Conservation (phyloP, 192 early-diverging fungal genomes). For the Chytriomyces confervae region DNA sequence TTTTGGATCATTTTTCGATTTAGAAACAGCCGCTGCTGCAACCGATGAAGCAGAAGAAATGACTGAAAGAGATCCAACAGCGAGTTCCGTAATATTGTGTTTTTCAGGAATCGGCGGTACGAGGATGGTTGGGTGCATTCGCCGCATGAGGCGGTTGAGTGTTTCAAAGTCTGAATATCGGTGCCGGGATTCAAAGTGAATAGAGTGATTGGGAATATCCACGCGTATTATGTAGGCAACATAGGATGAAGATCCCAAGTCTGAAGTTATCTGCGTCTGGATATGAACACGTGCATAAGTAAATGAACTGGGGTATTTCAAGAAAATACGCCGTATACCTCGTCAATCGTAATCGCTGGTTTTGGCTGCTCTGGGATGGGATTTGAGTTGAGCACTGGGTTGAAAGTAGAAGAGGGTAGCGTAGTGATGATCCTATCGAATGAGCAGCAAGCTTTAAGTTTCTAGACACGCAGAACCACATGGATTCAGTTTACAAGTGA, state of each 20-base stretch:
- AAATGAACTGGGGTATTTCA: not conserved
- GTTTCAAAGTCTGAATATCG: slow-evolving; percentile 98
- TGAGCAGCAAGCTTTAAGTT: slow-evolving; percentile 24
- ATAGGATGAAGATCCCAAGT: slow-evolving; percentile 49
- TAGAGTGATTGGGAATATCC: slow-evolving; percentile 35
- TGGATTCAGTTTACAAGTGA: no score
- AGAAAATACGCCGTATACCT: slow-evolving; percentile 27
- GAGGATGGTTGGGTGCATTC: slow-evolving; percentile 84
- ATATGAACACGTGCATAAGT: not conserved
- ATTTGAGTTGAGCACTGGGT: slow-evolving; percentile 16
- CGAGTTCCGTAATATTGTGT: slow-evolving; percentile 76
- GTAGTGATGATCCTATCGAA: not conserved
- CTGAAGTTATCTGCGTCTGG: slow-evolving; percentile 48
- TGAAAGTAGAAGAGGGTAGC: not conserved
- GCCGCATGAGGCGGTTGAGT: slow-evolving; percentile 75
- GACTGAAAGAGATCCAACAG: not conserved
- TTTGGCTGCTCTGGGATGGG: slow-evolving; percentile 24
- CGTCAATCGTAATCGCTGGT: slow-evolving; percentile 48
- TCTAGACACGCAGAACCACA: not conserved
- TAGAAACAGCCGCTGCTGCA: slow-evolving; percentile 15
- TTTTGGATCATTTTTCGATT: slow-evolving; percentile 88
- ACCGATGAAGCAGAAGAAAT: slow-evolving; percentile 1
- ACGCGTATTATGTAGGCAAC: slow-evolving; percentile 64
- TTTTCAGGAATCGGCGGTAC: slow-evolving; percentile 98
- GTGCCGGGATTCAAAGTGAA: slow-evolving; percentile 69